Evolutionary conservation across 108 stramenopile species (phyloP), one percentile per base, ranked within the genome.

Genomic region (Chaetoceros muelleri): DNA sequence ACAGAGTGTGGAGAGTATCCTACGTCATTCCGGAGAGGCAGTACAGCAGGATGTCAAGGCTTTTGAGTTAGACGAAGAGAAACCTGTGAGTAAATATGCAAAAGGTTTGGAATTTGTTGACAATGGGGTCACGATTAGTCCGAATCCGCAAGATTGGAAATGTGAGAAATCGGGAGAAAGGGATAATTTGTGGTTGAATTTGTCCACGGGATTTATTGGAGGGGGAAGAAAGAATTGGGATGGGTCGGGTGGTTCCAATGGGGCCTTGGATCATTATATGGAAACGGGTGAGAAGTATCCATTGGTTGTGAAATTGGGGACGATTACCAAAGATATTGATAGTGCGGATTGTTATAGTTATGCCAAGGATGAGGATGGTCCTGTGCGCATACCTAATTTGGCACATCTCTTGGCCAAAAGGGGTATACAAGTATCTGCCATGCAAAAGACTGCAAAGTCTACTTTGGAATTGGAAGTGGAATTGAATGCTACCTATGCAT

Each of bases 161-260:
- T 85, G 86, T 60, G 79, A 89, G 63, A 67, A 80, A 52, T 67
- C 66, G 20, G 83, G 80, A 2, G 81, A 67, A 47, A 80, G 66
- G 2, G 92, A 94, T 45, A 98, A 99, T 81, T 63, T 99, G 21
- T 99, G 99, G 99, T 69, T 99, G 34, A 99, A 99, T 71, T 80
- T 99, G 8, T 79, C 76, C 26, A 93, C 93, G 55, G 97, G 98
- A 7, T 97, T 82, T 71, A 91, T 98, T 65, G 97, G 96, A 1
- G 96, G 96, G 19, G 99, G 97, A 10, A 74, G 99, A 24, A 91
- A 91, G 68, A 91, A 99, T 71, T 96, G 96, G 96, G 97, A 96
- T 61, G 99, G 96, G 13, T 76, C 84, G 46, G 96, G 94, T 26
- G 99, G 99, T 8, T 78, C 90, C 19, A 92, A 94, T 46, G 95